These are phyloP conservation scores for Monosporascus sp. DNA, from an alignment of 2,329 filamentous ascomycete genomes.

Conservation along the genomic window DNA sequence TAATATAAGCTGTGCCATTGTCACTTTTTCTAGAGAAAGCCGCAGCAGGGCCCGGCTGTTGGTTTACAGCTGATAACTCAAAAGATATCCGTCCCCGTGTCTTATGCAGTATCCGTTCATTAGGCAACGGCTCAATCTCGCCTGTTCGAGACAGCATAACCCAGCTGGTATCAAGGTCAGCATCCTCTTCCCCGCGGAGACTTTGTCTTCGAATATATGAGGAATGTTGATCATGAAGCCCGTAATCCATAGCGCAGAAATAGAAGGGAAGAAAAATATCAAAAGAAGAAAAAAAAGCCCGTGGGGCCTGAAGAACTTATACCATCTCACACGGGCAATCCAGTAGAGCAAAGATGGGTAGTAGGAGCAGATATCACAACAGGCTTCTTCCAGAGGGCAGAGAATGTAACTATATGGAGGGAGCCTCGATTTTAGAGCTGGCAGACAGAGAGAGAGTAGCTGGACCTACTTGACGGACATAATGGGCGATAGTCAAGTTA, in stretches of 20 bases:
- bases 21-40: conserved; percentile 68
- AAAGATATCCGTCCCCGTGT: conserved; percentile 76
- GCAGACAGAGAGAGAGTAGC: conserved; percentile 20
- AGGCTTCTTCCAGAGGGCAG: background rate
- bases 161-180: conserved; percentile 64
- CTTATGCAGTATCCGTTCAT: conserved; percentile 76
- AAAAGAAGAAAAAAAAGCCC: background rate
- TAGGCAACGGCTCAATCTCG: conserved; percentile 78
- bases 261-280: background rate
- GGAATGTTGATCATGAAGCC: conserved; percentile 39
- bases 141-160: conserved; percentile 78
- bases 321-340: background rate
- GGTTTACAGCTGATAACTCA: conserved; percentile 65
- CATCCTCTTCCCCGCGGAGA: conserved; percentile 34
- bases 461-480: conserved; percentile 37
- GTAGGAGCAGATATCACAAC: background rate
- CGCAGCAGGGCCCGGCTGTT: conserved; percentile 57
- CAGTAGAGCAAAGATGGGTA: background rate
- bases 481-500: conserved; percentile 25
- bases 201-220: conserved; percentile 37
- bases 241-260: conserved; percentile 27
- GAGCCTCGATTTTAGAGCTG: conserved; percentile 7
- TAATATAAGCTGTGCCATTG: conserved; percentile 72
- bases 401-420: conserved; percentile 6
- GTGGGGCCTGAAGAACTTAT: no score